Conservation (phyloP, 1,139 yeast species). For the Blastobotrys ciferrii region DNA sequence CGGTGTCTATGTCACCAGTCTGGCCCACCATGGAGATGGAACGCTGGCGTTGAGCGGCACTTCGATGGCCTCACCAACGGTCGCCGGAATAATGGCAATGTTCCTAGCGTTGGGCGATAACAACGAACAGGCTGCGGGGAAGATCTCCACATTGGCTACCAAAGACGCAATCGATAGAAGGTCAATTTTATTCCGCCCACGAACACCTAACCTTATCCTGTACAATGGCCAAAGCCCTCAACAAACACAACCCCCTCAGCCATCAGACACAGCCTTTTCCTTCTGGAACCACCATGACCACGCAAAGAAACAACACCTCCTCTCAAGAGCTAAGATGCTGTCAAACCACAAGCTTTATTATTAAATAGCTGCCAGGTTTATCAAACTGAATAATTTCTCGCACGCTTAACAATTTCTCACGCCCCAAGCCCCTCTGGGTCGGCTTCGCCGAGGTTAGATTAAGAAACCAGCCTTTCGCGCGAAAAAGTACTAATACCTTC, state of each 20-base stretch:
- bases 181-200: constrained; percentile 41
- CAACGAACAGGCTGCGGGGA: constrained; percentile 25
- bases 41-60: constrained; percentile 65
- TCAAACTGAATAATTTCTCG: too few species aligned
- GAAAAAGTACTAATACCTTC: too few species aligned
- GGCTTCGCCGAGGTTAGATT: too few species aligned
- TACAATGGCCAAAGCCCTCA: constrained; percentile 42
- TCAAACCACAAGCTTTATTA: neutral
- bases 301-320: neutral
- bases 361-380: too few species aligned
- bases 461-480: too few species aligned
- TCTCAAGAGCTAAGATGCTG: neutral
- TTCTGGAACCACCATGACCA: neutral
- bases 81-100: constrained; percentile 70
- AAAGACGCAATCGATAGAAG: constrained; percentile 29
- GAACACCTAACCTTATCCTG: constrained; percentile 48
- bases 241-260: neutral
- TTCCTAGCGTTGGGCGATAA: constrained; percentile 58
- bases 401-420: too few species aligned
- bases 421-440: too few species aligned
- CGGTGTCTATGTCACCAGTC: constrained; percentile 58
- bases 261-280: neutral
- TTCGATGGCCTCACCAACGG: constrained; percentile 87
- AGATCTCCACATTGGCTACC: constrained; percentile 24
- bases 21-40: constrained; percentile 29